These are phyloP conservation scores for Physaria fendleri DNA, from an alignment of 345 rosid genomes.

Conservation along the genomic window DNA sequence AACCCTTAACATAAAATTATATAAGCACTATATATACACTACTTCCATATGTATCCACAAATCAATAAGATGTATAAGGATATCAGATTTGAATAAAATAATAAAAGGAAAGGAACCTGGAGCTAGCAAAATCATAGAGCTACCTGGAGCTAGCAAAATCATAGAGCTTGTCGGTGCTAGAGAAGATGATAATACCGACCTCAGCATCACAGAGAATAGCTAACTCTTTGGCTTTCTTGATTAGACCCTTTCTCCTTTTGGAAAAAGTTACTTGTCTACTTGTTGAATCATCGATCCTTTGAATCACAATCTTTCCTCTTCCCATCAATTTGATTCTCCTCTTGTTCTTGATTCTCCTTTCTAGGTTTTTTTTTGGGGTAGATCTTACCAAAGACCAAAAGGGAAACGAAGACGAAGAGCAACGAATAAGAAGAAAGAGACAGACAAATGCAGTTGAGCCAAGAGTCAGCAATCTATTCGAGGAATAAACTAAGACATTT, in stretches of 20 bases:
- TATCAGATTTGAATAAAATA: background rate
- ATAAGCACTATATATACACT: background rate
- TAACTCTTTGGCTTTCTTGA: constrained; percentile 37
- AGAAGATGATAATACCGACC: constrained; percentile 37
- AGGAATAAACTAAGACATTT: too few relatives aligned
- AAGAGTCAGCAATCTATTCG: too few relatives aligned
- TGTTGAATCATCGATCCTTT: constrained; percentile 38
- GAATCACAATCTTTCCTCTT: constrained; percentile 41
- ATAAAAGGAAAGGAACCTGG: constrained; percentile 30
- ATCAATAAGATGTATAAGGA: constrained; percentile 6
- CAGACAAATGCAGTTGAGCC: too few relatives aligned
- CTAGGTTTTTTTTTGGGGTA: constrained; percentile 32
- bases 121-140: too few relatives aligned
- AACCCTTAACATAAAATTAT: constrained; percentile 19
- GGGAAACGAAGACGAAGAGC: constrained; percentile 26
- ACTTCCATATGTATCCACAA: constrained; percentile 2
- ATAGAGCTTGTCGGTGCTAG: constrained; percentile 36
- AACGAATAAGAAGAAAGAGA: constrained; percentile 27
- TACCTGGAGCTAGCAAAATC: constrained; percentile 36
- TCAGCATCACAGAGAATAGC: constrained; percentile 40
- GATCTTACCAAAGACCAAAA: constrained; percentile 25
- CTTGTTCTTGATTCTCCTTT: constrained; percentile 14
- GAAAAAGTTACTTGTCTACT: constrained; percentile 43
- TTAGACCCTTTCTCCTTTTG: constrained; percentile 37
- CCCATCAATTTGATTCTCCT: constrained; percentile 31